A percentile compares a stretch with the other conserved stretches of the same genome.
phyloP scores from a whole-genome alignment of 345 rosid genomes.

The Bruguiera sexangula region DNA sequence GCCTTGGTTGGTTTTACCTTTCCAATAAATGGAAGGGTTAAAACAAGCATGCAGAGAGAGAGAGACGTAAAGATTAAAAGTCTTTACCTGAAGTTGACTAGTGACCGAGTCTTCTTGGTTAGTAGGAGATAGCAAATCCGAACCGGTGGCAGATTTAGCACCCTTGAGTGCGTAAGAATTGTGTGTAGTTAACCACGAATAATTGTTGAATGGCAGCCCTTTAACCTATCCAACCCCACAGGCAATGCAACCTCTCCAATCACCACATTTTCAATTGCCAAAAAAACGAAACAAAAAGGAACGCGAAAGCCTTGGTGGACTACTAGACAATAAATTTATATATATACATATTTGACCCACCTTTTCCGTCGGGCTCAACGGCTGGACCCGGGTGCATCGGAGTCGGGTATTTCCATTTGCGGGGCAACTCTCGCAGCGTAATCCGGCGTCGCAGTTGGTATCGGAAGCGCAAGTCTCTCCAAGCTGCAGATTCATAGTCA shows the following conservation, averaged over 20 bases:
- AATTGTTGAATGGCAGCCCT: slow-evolving; percentile 77
- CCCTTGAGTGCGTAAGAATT: slow-evolving; percentile 62
- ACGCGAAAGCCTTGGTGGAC: not conserved
- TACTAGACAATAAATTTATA: not conserved
- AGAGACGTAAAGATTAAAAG: not conserved
- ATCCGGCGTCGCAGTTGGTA: slow-evolving; percentile 64
- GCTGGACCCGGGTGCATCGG: slow-evolving; percentile 66
- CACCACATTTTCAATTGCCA: not conserved
- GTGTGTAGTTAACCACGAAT: slow-evolving; percentile 92
- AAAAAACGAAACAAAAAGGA: not conserved
- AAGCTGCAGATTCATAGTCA: slow-evolving; percentile 35
- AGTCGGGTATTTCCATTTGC: slow-evolving; percentile 68
- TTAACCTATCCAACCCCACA: slow-evolving; percentile 57
- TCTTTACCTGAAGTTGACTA: slow-evolving; percentile 64
- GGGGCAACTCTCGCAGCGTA: slow-evolving; percentile 72
- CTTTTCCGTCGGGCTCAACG: slow-evolving; percentile 67
- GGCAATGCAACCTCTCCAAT: slow-evolving; percentile 8
- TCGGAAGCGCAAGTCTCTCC: slow-evolving; percentile 78
- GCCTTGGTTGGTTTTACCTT: no score
- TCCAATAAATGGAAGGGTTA: not conserved
- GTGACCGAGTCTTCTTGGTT: slow-evolving; percentile 90
- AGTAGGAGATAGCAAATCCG: slow-evolving; percentile 41
- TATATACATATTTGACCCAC: slow-evolving; percentile 24
- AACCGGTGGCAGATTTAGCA: slow-evolving; percentile 46
- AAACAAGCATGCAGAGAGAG: not conserved